A percentile compares a stretch with the other conserved stretches of the same genome.
phyloP scores from a whole-genome alignment of 2,329 filamentous ascomycete species.

The Dactylella cylindrospora region DNA sequence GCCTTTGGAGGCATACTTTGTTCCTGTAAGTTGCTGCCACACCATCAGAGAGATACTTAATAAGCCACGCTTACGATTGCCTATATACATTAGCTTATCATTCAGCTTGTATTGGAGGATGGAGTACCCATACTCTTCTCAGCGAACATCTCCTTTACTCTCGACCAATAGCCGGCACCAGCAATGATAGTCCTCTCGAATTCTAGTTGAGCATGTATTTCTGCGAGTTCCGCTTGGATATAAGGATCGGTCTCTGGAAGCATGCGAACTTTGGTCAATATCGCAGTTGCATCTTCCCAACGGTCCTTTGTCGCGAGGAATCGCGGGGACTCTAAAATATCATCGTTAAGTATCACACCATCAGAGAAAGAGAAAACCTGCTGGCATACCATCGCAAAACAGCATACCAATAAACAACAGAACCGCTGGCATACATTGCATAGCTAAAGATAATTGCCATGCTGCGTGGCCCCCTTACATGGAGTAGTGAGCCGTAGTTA shows the following conservation, averaged over 20 bases:
- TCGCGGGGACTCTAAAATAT: slow-evolving; percentile 63
- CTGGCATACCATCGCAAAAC: slow-evolving; percentile 53
- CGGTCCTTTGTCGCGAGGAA: slow-evolving; percentile 69
- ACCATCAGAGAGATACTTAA: slow-evolving; percentile 66
- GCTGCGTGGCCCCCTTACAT: slow-evolving; percentile 56
- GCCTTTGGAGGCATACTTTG: slow-evolving; percentile 35
- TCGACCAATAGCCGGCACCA: slow-evolving; percentile 58
- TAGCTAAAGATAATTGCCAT: slow-evolving; percentile 64
- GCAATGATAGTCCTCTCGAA: slow-evolving; percentile 62
- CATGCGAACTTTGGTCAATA: slow-evolving; percentile 62
- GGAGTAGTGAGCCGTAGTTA: slow-evolving; percentile 59
- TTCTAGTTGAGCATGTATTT: slow-evolving; percentile 65
- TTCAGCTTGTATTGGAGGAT: slow-evolving; percentile 46
- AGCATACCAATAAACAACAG: slow-evolving; percentile 64
- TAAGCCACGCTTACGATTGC: slow-evolving; percentile 64
- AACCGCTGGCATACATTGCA: slow-evolving; percentile 66
- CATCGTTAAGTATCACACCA: neutral
- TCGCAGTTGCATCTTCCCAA: slow-evolving; percentile 64
- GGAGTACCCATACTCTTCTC: slow-evolving; percentile 55
- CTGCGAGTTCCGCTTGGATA: slow-evolving; percentile 62
- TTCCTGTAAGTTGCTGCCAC: slow-evolving; percentile 72
- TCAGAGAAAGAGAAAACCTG: neutral
- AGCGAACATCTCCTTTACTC: slow-evolving; percentile 66
- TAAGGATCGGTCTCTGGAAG: slow-evolving; percentile 60
- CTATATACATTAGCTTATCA: slow-evolving; percentile 47